These are phyloP conservation scores for Lachancea mirantina DNA, from an alignment of 805 yeast genomes.

Conservation along the genomic window DNA sequence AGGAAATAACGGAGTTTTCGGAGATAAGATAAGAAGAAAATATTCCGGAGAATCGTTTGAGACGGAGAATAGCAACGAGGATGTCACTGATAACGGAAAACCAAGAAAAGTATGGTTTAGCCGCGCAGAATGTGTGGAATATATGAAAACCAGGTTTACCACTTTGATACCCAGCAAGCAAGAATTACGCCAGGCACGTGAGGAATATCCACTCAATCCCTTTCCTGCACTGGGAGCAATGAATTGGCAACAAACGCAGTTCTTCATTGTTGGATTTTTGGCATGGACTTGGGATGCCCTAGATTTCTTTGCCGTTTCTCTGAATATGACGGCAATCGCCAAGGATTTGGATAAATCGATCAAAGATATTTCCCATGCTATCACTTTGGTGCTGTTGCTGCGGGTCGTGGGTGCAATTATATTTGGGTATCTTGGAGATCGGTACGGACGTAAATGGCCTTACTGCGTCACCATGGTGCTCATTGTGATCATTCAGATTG, in stretches of 20 bases:
- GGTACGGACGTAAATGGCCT: constrained; percentile 62
- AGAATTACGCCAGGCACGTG: constrained; percentile 30
- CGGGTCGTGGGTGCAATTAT: constrained; percentile 63
- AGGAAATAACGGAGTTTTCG: too few species aligned
- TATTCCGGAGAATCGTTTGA: too few species aligned
- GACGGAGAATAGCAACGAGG: too few species aligned
- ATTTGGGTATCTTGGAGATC: constrained; percentile 56
- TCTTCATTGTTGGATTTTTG: constrained; percentile 49
- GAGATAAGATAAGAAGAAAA: too few species aligned
- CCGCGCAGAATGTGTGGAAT: constrained; percentile 17
- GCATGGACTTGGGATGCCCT: constrained; percentile 73
- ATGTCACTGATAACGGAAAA: too few species aligned
- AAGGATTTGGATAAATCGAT: constrained; percentile 37
- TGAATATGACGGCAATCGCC: constrained; percentile 50
- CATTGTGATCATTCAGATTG: constrained; percentile 52
- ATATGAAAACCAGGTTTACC: constrained; percentile 41
- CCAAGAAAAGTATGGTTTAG: too few species aligned
- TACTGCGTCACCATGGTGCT: constrained; percentile 45
- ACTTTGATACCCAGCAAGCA: constrained; percentile 44
- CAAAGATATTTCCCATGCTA: constrained; percentile 60
- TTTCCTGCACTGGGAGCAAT: constrained; percentile 47
- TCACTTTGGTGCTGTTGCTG: constrained; percentile 63
- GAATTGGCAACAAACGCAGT: constrained; percentile 39
- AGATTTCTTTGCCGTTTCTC: constrained; percentile 59
- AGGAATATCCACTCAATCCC: constrained; percentile 47